phyloP scores from a whole-genome alignment of 768 basidiomycete genomes.

The Mycena sanguinolenta region DNA sequence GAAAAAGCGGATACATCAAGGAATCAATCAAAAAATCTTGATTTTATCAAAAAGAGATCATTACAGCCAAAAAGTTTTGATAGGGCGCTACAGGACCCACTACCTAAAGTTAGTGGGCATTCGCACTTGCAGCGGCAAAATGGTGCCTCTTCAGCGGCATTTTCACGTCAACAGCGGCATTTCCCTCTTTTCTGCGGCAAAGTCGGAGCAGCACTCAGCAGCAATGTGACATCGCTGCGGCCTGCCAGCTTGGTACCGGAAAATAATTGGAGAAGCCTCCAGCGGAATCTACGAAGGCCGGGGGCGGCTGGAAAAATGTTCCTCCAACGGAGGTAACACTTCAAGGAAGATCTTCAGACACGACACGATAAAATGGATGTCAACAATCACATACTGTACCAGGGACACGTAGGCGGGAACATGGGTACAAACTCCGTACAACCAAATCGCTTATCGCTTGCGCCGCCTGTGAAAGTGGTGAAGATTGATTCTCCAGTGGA shows the following conservation, averaged over 20 bases:
- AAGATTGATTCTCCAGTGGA: not conserved
- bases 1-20: too few species aligned
- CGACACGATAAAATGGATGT: not conserved
- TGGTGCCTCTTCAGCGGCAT: too few species aligned
- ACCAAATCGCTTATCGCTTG: conserved; percentile 6
- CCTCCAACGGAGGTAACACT: conserved; percentile 28
- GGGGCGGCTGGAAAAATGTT: conserved; percentile 27
- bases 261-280: conserved; percentile 29
- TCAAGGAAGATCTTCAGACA: not conserved
- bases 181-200: too few species aligned
- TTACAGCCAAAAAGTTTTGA: too few species aligned
- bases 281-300: conserved; percentile 21
- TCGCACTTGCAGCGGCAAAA: too few species aligned
- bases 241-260: conserved; percentile 23
- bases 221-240: too few species aligned
- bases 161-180: too few species aligned
- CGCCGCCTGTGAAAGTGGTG: conserved; percentile 20
- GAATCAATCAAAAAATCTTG: too few species aligned
- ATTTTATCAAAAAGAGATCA: too few species aligned
- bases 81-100: too few species aligned
- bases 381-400: conserved; percentile 15
- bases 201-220: too few species aligned
- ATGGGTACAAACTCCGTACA: conserved; percentile 26
- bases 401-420: conserved; percentile 27
- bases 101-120: too few species aligned